Base-by-base conservation (phyloP, 768 basidiomycete genomes). In the Mycena maculata region DNA sequence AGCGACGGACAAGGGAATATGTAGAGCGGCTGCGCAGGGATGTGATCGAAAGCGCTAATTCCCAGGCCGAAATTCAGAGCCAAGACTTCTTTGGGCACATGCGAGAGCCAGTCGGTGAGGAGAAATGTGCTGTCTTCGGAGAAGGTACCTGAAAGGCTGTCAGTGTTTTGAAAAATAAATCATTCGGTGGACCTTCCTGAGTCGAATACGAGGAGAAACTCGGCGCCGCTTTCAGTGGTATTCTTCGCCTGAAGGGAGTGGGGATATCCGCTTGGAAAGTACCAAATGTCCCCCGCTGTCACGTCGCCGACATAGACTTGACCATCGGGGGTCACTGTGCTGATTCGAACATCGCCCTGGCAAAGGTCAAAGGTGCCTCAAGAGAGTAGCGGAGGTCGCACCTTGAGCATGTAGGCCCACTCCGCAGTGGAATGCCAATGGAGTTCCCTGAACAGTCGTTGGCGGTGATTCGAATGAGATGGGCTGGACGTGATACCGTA, bases 21-120 rank as follows among this genome's bases (percentile, higher is more conserved):
- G 72, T 90, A 90, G 22, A 90, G 75, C 68, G 87, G 84, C 4
- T 75, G 68, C 47, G 81, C 76, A 2, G 89, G 88, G 36, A 90
- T 85, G 48, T 86, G 80, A 63, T 88, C 81, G 62, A 89, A 89
- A 4, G 83, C 79, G 15, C 71, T 68, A 23, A 80, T 52, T 39
- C 84, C 76, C 4, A 80, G 79, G 39, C 85, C 83, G 73, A 91
- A 91, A 75, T 90, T 91, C 78, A 90, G 90, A 18, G 88, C 88
- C 3, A 91, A 76, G 0, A 88, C 86, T n/a, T 74, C 74, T 44
- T 78, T 82, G 23, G 88, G 87, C 18, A 87, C 81, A 70, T 91
- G 90, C 4, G 90, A 82, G 25, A 91, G 79, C 89, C 90, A 92
- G 65, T 92, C 90, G 62, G 89, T 86, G 20, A 89, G 77, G 23